A percentile compares a stretch with the other conserved stretches of the same genome.
Evolutionary conservation across 768 basidiomycete species (phyloP).

Genomic region (Termitomyces sp.): DNA sequence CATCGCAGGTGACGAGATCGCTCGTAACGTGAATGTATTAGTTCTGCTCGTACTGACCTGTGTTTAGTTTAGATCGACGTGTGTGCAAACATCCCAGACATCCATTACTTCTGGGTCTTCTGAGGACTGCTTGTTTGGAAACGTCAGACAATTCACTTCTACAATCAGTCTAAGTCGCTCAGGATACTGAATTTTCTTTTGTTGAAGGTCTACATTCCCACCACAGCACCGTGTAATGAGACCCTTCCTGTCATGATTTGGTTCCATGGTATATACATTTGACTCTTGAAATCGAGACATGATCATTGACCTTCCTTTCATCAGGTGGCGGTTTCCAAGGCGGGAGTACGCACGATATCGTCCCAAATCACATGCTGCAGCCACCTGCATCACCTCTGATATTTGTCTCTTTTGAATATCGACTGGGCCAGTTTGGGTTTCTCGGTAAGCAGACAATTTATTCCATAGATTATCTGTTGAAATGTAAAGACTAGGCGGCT

Average conservation of each 20-base stretch:
- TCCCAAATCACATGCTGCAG: conserved; percentile 26
- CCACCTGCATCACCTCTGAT: conserved; percentile 29
- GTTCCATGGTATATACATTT: conserved; percentile 30
- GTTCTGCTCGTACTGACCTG: not conserved
- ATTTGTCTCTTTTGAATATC: conserved; percentile 38
- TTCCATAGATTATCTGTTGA: not conserved
- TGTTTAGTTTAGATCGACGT: conserved; percentile 28
- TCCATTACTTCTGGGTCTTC: conserved; percentile 24
- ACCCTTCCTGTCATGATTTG: conserved; percentile 35
- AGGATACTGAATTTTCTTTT: not conserved
- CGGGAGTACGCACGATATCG: conserved; percentile 28
- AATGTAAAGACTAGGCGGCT: conserved; percentile 22
- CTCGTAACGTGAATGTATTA: not conserved
- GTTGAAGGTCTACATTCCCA: conserved; percentile 30
- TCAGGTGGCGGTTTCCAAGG: conserved; percentile 37
- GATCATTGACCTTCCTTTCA: not conserved
- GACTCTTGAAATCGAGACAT: not conserved
- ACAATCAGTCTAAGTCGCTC: not conserved
- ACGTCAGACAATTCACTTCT: conserved; percentile 21
- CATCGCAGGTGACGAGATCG: conserved; percentile 23
- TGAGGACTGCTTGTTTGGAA: conserved; percentile 41
- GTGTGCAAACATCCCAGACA: conserved; percentile 28
- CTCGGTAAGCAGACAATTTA: conserved; percentile 21
- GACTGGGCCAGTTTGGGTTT: conserved; percentile 37
- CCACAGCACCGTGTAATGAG: conserved; percentile 14